phyloP scores from a whole-genome alignment of 257 asterid species.

The Striga asiatica region DNA sequence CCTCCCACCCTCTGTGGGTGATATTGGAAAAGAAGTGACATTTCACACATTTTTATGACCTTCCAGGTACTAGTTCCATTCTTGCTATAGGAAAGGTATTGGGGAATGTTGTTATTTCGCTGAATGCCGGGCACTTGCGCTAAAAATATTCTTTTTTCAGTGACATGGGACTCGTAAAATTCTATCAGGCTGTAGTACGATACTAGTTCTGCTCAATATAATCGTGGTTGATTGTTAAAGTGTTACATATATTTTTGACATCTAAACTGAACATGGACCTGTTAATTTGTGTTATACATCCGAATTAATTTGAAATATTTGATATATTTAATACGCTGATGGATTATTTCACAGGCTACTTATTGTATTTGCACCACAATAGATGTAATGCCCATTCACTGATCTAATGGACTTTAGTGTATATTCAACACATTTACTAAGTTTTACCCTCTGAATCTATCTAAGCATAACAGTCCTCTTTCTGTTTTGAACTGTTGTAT shows the following conservation, averaged over 20 bases:
- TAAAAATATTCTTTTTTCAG: neutral
- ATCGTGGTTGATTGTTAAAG: neutral
- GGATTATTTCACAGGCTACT: constrained; percentile 3
- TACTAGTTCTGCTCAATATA: neutral
- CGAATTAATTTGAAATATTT: neutral
- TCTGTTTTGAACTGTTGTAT: neutral
- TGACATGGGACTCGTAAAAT: neutral
- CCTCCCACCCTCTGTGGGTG: neutral
- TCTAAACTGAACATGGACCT: neutral
- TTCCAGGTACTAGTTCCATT: neutral
- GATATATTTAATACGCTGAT: constrained; percentile 1
- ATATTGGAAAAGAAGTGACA: neutral
- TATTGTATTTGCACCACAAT: neutral
- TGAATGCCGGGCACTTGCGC: no score
- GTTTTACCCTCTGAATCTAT: constrained; percentile 1
- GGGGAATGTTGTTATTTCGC: no score
- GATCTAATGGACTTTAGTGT: neutral
- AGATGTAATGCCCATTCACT: neutral
- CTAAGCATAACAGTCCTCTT: neutral
- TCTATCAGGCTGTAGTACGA: neutral
- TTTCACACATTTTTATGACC: neutral
- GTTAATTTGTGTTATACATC: neutral
- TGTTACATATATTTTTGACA: neutral
- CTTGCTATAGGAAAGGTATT: neutral
- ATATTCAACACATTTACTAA: no score